phyloP scores from a whole-genome alignment of 2,329 filamentous ascomycete genomes.

The Trichoderma sp. region DNA sequence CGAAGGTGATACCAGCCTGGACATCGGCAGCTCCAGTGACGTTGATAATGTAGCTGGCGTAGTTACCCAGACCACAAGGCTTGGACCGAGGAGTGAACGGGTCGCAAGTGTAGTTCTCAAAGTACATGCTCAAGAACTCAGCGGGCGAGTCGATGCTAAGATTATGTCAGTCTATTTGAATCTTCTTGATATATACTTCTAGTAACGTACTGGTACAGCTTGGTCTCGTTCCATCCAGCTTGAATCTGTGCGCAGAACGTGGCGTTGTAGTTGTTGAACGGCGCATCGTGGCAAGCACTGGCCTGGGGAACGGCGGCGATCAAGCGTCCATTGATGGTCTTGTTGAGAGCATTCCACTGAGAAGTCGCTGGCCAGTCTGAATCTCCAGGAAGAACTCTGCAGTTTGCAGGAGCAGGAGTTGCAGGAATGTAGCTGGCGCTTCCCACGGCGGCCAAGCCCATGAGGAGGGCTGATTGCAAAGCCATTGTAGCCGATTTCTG shows the following conservation, averaged over 20 bases:
- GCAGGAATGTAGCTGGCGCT: neutral
- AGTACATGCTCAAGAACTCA: neutral
- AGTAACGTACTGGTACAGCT: neutral
- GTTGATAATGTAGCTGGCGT: constrained; percentile 20
- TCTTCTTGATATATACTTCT: neutral
- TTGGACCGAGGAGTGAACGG: neutral
- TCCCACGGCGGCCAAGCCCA: neutral
- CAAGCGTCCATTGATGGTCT: constrained; percentile 31
- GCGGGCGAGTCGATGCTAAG: neutral
- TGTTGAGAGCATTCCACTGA: neutral
- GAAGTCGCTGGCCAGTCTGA: constrained; percentile 48
- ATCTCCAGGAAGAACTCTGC: constrained; percentile 47
- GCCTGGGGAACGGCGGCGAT: constrained; percentile 51
- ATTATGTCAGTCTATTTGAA: neutral
- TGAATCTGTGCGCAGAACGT: constrained; percentile 34
- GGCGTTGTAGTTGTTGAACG: constrained; percentile 38
- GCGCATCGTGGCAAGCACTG: constrained; percentile 45
- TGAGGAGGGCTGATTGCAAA: neutral
- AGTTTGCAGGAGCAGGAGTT: neutral
- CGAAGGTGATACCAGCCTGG: constrained; percentile 30
- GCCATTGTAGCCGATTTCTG: neutral
- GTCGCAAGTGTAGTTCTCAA: constrained; percentile 7
- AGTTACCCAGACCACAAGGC: neutral
- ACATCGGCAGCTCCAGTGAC: neutral
- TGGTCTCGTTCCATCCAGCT: neutral